These are phyloP conservation scores for Rhododendron griersonianum DNA, from an alignment of 148 eudicot genomes.

Conservation along the genomic window DNA sequence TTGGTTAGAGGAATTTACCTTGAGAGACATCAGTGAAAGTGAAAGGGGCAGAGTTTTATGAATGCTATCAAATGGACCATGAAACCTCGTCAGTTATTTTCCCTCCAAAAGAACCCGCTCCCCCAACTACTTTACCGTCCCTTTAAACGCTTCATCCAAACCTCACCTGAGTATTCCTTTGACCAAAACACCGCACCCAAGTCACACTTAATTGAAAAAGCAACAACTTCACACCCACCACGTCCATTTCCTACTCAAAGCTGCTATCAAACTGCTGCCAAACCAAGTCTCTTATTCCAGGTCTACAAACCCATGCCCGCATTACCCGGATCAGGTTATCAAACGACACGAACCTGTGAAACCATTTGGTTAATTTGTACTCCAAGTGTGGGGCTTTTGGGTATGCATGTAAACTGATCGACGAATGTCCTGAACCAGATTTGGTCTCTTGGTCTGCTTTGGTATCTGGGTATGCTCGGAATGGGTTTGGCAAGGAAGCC, in stretches of 20 bases:
- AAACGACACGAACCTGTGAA: slow-evolving; percentile 25
- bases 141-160: background rate
- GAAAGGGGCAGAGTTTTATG: background rate
- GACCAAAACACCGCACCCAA: background rate
- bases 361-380: slow-evolving; percentile 43
- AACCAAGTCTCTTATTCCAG: slow-evolving; percentile 39
- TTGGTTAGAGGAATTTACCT: background rate
- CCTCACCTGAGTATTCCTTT: background rate
- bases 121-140: slow-evolving; percentile 2
- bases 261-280: slow-evolving; percentile 33
- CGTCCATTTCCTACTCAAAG: slow-evolving; percentile 26
- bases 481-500: slow-evolving; percentile 58
- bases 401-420: slow-evolving; percentile 50
- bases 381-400: slow-evolving; percentile 46
- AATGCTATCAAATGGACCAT: slow-evolving; percentile 15
- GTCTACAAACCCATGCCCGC: slow-evolving; percentile 43
- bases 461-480: slow-evolving; percentile 60
- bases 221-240: background rate
- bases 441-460: slow-evolving; percentile 71
- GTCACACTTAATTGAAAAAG: background rate
- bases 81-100: slow-evolving; percentile 28
- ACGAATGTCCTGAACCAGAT: slow-evolving; percentile 51
- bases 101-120: slow-evolving; percentile 23
- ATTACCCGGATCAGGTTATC: slow-evolving; percentile 37
- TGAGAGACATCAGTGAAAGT: background rate